A percentile compares a stretch with the other conserved stretches of the same genome.
Conservation (phyloP, 805 yeast species). For the Jamesozyma lodderae region DNA sequence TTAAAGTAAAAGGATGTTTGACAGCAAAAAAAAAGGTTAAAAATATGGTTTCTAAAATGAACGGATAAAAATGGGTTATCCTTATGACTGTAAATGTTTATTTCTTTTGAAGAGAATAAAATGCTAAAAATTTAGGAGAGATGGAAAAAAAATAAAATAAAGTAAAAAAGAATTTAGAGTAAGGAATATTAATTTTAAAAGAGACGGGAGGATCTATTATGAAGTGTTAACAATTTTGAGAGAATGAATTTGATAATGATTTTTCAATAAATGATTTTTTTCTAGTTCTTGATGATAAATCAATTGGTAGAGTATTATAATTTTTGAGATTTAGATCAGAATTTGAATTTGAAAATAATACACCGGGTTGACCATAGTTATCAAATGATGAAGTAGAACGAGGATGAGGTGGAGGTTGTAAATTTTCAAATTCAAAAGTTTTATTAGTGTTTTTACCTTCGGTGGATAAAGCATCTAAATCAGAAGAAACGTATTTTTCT, state of each 20-base stretch:
- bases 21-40: too few species aligned
- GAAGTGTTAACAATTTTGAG: constrained; percentile 1
- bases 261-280: constrained; percentile 18
- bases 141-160: too few species aligned
- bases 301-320: not conserved
- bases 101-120: too few species aligned
- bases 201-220: too few species aligned
- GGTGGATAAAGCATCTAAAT: constrained; percentile 19
- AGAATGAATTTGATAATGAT: constrained; percentile 16
- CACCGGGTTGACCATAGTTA: not conserved
- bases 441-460: constrained; percentile 2
- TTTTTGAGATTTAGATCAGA: constrained; percentile 5
- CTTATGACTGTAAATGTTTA: too few species aligned
- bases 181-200: too few species aligned
- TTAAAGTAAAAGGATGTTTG: too few species aligned
- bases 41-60: too few species aligned
- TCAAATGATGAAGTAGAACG: constrained; percentile 1
- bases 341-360: constrained; percentile 1
- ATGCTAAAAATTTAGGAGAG: too few species aligned
- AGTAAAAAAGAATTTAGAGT: too few species aligned
- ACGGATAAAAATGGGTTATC: too few species aligned
- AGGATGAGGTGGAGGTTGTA: not conserved
- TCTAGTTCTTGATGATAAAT: constrained; percentile 5
- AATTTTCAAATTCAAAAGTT: not conserved
- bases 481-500: constrained; percentile 24